Conservation (phyloP, 176 grass and related monocot genomes). For the Zea mays region Zm-B73-REFERENCE-NAM-5.0 NC_050103.1:82640001-82640500, state of each 20-base stretch:
- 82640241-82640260: slow-evolving; percentile 14
- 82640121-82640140: not conserved
- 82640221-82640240: slow-evolving; percentile 30
- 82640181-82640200: slow-evolving; percentile 50
- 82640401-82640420: slow-evolving; percentile 28
- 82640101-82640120: not conserved
- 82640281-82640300: slow-evolving; percentile 32
- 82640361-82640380: slow-evolving; percentile 28
- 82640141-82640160: not conserved
- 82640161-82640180: slow-evolving; percentile 22
- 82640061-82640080: not conserved
- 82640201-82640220: slow-evolving; percentile 47
- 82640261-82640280: slow-evolving; percentile 25
- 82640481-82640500: not conserved
- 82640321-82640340: slow-evolving; percentile 39
- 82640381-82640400: slow-evolving; percentile 33
- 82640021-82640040: slow-evolving; percentile 4
- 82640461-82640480: not conserved
- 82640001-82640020: slow-evolving; percentile 28
- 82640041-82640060: not conserved
- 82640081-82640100: not conserved
- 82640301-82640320: slow-evolving; percentile 50
- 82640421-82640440: not conserved
- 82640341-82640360: slow-evolving; percentile 37
- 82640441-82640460: no score